These are phyloP conservation scores for Desmodesmus armatus DNA, from an alignment of 139 green algal genomes.

Conservation along the genomic window DNA sequence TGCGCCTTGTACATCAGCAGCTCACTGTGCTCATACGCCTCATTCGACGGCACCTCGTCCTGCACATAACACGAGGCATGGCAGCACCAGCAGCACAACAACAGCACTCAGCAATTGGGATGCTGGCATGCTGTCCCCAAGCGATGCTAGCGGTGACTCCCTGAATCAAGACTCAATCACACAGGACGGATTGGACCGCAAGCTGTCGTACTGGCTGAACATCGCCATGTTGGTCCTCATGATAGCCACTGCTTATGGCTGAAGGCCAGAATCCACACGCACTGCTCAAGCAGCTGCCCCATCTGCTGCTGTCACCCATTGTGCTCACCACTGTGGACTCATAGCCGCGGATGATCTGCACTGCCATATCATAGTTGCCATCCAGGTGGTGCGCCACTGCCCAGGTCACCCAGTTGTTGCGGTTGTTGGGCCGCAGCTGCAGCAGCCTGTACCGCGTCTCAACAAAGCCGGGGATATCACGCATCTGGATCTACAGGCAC, in stretches of 20 bases:
- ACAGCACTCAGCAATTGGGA: not conserved
- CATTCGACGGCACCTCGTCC: conserved; percentile 53
- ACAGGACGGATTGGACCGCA: not conserved
- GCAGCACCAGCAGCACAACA: not conserved
- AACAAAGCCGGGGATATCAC: conserved; percentile 92
- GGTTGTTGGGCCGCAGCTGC: conserved; percentile 79
- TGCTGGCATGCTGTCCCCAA: too few relatives aligned
- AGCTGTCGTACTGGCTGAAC: not conserved
- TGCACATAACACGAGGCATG: not conserved
- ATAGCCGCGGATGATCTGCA: conserved; percentile 65
- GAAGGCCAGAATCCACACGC: not conserved
- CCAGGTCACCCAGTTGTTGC: conserved; percentile 94
- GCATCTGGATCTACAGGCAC: conserved; percentile 92
- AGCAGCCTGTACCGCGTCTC: conserved; percentile 93
- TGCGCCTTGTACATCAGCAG: conserved; percentile 92
- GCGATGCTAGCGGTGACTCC: too few relatives aligned
- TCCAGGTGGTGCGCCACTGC: conserved; percentile 93
- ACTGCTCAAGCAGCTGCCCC: not conserved
- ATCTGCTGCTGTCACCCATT: conserved; percentile 17
- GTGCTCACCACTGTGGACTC: conserved; percentile 72
- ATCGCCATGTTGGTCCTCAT: not conserved
- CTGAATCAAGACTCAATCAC: too few relatives aligned
- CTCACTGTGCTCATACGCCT: conserved; percentile 97
- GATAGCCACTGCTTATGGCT: not conserved
- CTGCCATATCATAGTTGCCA: conserved; percentile 81